Evolutionary conservation across 2,329 filamentous ascomycete genomes (phyloP).

Genomic region (Emergomyces africanus): DNA sequence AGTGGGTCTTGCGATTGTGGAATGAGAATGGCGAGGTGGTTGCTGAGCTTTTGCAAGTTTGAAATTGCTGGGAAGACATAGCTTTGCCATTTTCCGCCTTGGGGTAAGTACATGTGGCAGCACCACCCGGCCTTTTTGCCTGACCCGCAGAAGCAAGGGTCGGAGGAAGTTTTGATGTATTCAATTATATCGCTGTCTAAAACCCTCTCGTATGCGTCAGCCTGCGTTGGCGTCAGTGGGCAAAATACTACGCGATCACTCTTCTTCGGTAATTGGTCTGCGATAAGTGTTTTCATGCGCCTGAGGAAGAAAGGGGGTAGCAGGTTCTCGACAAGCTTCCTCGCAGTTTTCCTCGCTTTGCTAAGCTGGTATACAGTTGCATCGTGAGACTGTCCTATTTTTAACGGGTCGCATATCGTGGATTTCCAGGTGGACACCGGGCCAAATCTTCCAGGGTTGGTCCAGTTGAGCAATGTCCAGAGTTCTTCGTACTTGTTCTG

Average conservation of each 20-base stretch:
- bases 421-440: slow-evolving; percentile 63
- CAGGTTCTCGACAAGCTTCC: slow-evolving; percentile 73
- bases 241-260: slow-evolving; percentile 92
- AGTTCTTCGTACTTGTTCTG: slow-evolving; percentile 97
- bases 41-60: slow-evolving; percentile 74
- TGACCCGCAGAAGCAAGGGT: slow-evolving; percentile 58
- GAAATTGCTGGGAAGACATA: slow-evolving; percentile 77
- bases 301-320: slow-evolving; percentile 83
- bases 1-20: slow-evolving; percentile 50
- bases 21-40: slow-evolving; percentile 81
- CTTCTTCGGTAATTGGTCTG: slow-evolving; percentile 87
- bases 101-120: slow-evolving; percentile 49
- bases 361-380: slow-evolving; percentile 74
- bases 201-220: slow-evolving; percentile 69
- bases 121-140: slow-evolving; percentile 69
- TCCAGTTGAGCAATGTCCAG: slow-evolving; percentile 95
- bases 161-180: slow-evolving; percentile 53
- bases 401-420: slow-evolving; percentile 65
- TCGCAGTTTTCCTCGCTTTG: slow-evolving; percentile 65
- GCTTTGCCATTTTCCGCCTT: slow-evolving; percentile 56
- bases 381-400: slow-evolving; percentile 82
- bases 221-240: slow-evolving; percentile 69
- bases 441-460: slow-evolving; percentile 64
- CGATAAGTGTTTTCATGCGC: slow-evolving; percentile 85
- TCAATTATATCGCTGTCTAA: slow-evolving; percentile 59